These are phyloP conservation scores for Senna siamea DNA, from an alignment of 306 rosid genomes.

Conservation along the genomic window DNA sequence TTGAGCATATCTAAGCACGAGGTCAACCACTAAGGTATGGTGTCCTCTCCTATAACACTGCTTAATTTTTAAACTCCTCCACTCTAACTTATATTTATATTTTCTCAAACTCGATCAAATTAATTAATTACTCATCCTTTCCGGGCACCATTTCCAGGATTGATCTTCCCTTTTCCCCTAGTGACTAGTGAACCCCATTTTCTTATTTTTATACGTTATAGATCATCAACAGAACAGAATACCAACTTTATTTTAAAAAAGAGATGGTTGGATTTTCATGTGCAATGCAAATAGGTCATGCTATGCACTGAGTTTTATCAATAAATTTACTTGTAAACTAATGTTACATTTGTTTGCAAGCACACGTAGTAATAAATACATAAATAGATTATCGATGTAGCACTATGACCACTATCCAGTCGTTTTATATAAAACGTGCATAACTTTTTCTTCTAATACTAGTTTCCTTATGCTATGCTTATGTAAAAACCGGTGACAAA, in stretches of 20 bases:
- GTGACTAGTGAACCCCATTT: constrained; percentile 7
- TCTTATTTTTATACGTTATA: not conserved
- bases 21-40: constrained; percentile 72
- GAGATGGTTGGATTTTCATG: constrained; percentile 31
- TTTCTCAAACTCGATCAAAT: not conserved
- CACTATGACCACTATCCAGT: not conserved
- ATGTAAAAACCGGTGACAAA: not conserved
- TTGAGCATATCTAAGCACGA: constrained; percentile 58
- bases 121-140: constrained; percentile 15
- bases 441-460: not conserved
- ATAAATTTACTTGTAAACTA: too few species aligned
- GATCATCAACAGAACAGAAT: constrained; percentile 17
- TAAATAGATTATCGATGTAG: not conserved
- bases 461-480: not conserved
- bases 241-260: too few species aligned
- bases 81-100: constrained; percentile 9
- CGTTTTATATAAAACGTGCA: not conserved
- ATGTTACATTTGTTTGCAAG: not conserved
- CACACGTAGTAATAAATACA: not conserved
- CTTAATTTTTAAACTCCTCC: constrained; percentile 6
- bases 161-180: constrained; percentile 35
- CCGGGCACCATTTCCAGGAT: constrained; percentile 45
- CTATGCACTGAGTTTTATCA: not conserved
- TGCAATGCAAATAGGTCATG: constrained; percentile 14
- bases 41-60: constrained; percentile 31